Base-by-base conservation (phyloP, 2,329 filamentous ascomycete genomes). In the Tothia fuscella region DNA sequence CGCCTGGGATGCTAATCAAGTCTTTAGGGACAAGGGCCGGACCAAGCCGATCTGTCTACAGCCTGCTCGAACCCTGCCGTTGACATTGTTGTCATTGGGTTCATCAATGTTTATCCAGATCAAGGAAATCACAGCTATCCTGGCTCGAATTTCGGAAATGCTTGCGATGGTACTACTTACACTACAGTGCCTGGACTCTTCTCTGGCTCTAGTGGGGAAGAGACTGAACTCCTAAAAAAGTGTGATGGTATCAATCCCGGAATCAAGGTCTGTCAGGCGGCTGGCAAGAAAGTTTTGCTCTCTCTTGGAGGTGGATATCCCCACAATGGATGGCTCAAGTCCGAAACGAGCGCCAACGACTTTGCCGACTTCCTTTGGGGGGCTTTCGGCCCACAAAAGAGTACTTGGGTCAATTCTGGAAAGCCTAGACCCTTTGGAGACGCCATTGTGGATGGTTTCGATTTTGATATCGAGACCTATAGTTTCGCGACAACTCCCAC, bases 51-150 rank as follows among this genome's bases (percentile, higher is more conserved):
- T 14, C 60, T 76, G 17, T 55, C 61, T 26, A 58, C 69, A 38
- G 69, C 71, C 48, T 77, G 73, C 55, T 51, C 62, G 28, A 67
- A 74, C 41, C 56, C 63, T 0, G 63, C 60, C 24, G 54, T 72
- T 44, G 72, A 76, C 47, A 68, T 76, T 37, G 70, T 77, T 52
- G 70, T 68, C 46, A 55, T 76, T 45, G 70, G 59, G 3, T 77
- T 76, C 49, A 60, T 77, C 43, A 71, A 71, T 48, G 48, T 58
- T 29, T 76, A 75, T 49, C 72, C 73, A 1, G 60, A 66, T 40
- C 59, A 64, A 34, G 51, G 53, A 22, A 46, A 53, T 14, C 62
- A 60, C 29, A 65, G 63, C 26, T 72, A 62, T 47, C 72, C 72
- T 4, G 64, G 62, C 9, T 67, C 63, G 10, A 74, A 76, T 57